phyloP scores from a whole-genome alignment of 768 basidiomycete species.

The Hygrocybe coccinea region DNA sequence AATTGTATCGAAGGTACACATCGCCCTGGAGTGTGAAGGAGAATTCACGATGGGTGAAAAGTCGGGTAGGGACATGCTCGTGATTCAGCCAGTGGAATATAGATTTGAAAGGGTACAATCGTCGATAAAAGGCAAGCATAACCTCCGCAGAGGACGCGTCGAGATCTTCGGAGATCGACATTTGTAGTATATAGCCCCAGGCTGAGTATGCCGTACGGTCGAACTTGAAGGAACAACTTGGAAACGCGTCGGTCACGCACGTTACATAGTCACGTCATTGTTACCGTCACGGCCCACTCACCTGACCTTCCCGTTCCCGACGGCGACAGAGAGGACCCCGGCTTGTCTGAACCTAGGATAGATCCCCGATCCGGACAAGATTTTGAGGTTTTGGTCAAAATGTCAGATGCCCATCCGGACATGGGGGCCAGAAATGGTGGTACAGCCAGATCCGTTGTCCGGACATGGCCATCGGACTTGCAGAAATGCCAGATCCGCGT shows the following conservation, averaged over 20 bases:
- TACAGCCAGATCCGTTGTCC: too few relatives aligned
- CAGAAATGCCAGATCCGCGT: too few relatives aligned
- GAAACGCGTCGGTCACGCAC: conserved; percentile 1
- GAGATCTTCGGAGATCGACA: neutral
- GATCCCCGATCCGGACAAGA: too few relatives aligned
- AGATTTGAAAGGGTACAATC: conserved; percentile 92
- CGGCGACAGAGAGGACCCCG: neutral
- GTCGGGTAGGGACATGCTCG: conserved; percentile 67
- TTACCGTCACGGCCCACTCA: too few relatives aligned
- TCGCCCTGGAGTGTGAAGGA: conserved; percentile 90
- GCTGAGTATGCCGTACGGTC: neutral
- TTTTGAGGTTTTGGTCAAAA: too few relatives aligned
- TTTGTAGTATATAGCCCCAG: neutral
- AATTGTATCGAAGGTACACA: conserved; percentile 92
- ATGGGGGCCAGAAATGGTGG: too few relatives aligned
- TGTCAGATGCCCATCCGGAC: too few relatives aligned
- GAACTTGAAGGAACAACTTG: neutral
- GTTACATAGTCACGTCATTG: neutral
- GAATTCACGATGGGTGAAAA: conserved; percentile 93
- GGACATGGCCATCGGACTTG: too few relatives aligned
- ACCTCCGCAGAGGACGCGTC: conserved; percentile 7
- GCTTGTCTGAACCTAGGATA: too few relatives aligned
- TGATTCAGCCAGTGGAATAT: conserved; percentile 96
- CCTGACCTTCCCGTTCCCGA: neutral
- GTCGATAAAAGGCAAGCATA: conserved; percentile 71